phyloP scores from a whole-genome alignment of 2,329 filamentous ascomycete genomes.

The Scedosporium minutisporum region DNA sequence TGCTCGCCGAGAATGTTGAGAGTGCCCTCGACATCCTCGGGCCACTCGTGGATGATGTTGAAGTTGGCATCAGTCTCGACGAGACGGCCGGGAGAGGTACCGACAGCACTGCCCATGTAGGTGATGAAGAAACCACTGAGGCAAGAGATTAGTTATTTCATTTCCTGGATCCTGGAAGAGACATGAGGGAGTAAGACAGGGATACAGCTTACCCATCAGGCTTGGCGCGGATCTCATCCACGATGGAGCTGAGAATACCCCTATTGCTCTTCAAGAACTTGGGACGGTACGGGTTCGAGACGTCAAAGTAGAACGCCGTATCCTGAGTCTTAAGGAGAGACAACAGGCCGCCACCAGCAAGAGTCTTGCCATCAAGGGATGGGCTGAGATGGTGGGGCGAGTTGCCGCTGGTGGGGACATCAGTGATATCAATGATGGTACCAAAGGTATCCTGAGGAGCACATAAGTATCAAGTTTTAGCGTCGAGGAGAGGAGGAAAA shows the following conservation, averaged over 20 bases:
- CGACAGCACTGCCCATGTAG: slow-evolving; percentile 50
- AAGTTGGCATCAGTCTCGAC: slow-evolving; percentile 50
- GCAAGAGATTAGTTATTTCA: background rate
- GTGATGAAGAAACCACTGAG: slow-evolving; percentile 47
- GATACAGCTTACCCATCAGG: slow-evolving; percentile 36
- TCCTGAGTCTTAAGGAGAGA: slow-evolving; percentile 52
- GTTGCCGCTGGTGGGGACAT: slow-evolving; percentile 50
- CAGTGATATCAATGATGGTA: slow-evolving; percentile 46
- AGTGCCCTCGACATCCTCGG: slow-evolving; percentile 42
- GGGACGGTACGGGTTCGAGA: slow-evolving; percentile 46
- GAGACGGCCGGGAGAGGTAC: slow-evolving; percentile 48
- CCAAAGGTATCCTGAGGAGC: slow-evolving; percentile 44
- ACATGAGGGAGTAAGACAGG: background rate
- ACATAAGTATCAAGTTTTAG: background rate
- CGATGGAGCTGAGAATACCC: slow-evolving; percentile 47
- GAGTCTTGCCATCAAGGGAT: slow-evolving; percentile 45
- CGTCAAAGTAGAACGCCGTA: slow-evolving; percentile 54
- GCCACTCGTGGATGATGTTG: slow-evolving; percentile 54
- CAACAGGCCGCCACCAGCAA: slow-evolving; percentile 47
- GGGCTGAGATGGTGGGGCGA: slow-evolving; percentile 49
- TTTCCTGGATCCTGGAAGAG: background rate
- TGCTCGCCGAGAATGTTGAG: slow-evolving; percentile 50
- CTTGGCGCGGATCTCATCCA: slow-evolving; percentile 54
- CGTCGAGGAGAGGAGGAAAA: background rate
- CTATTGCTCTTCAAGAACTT: slow-evolving; percentile 51